Evolutionary conservation across 257 asterid genomes (phyloP).

Genomic region (Buddleja alternifolia): DNA sequence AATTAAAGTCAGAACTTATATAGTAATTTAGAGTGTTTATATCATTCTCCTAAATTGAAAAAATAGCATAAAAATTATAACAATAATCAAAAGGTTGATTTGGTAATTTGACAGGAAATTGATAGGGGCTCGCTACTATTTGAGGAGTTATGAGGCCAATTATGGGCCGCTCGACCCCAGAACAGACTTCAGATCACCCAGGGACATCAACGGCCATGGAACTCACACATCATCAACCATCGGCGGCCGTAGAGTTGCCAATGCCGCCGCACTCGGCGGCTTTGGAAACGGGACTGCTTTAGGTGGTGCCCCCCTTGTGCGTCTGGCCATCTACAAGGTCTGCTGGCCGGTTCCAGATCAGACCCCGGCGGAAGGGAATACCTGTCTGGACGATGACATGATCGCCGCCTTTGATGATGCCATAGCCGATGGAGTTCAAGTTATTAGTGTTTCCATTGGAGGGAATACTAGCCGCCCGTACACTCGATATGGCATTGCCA

Average conservation of each 20-base stretch:
- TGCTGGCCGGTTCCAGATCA: constrained; percentile 42
- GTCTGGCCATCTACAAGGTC: constrained; percentile 46
- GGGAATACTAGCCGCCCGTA: constrained; percentile 20
- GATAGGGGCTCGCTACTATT: constrained; percentile 53
- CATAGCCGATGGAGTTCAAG: constrained; percentile 47
- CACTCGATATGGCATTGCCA: constrained; percentile 24
- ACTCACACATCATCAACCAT: constrained; percentile 51
- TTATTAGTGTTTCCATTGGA: constrained; percentile 43
- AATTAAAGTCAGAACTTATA: no score
- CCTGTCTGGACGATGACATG: constrained; percentile 39
- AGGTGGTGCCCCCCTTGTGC: constrained; percentile 53
- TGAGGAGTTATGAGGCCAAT: constrained; percentile 35
- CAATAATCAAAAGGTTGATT: not conserved
- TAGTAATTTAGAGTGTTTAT: no score
- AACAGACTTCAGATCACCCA: constrained; percentile 37
- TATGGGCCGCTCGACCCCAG: constrained; percentile 35
- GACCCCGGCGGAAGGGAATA: constrained; percentile 2
- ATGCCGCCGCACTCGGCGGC: constrained; percentile 45
- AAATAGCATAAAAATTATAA: not conserved
- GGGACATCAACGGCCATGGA: constrained; percentile 51
- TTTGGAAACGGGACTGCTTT: constrained; percentile 44
- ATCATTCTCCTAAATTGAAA: no score
- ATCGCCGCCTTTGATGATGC: constrained; percentile 57
- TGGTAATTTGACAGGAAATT: constrained; percentile 35
- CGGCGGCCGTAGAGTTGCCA: constrained; percentile 43